Evolutionary conservation across 768 basidiomycete genomes (phyloP), one percentile per base, ranked within the genome.

Genomic region (Harrya chromipes): DNA sequence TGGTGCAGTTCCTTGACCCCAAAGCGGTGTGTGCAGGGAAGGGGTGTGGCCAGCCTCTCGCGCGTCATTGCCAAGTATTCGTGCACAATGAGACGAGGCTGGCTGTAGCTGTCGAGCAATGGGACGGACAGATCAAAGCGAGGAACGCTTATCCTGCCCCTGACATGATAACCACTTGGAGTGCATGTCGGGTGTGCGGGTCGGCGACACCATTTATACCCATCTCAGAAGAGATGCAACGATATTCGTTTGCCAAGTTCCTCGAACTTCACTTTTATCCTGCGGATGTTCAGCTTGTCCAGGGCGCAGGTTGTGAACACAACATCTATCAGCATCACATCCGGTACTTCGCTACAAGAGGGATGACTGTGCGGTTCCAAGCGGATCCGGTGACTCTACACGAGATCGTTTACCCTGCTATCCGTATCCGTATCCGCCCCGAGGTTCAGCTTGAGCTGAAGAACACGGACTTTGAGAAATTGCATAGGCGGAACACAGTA

Each of bases 241-340:
- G 86, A 48, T 93, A 95, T 64, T 97, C 94, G 5, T 95, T 97
- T 65, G 91, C 88, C 31, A 94, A 97, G 60, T 98, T 95, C 67
- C 79, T 99, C 24, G 95, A 99, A 64, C 81, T 95, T 23, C 89
- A 93, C 63, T 97, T 97, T 68, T 97, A 98, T 69, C 94, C 93
- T 26, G 82, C 91, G 29, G 83, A 90, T 54, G 84, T 94, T 60
- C 78, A 83, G 59, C 74, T 91, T 41, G 83, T 91, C n/a, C 86
- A 84, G 59, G 91, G 89, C 9, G 90, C 92, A 27, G 86, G 85
- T 4, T 98, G 97, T 63, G 80, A 87, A 48, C 97, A 99, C 69
- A 97, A 98, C 64, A 90, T 94, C 50, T 95, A 93, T 62, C 83
- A 86, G 52, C 85, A 94, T 59, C 94, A 98, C 60, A 82, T 91